Percentiles rank a stretch among this genome's conserved stretches.
Evolutionary conservation across 208 protist species (phyloP).

Genomic region (Leishmania gerbilli): DNA sequence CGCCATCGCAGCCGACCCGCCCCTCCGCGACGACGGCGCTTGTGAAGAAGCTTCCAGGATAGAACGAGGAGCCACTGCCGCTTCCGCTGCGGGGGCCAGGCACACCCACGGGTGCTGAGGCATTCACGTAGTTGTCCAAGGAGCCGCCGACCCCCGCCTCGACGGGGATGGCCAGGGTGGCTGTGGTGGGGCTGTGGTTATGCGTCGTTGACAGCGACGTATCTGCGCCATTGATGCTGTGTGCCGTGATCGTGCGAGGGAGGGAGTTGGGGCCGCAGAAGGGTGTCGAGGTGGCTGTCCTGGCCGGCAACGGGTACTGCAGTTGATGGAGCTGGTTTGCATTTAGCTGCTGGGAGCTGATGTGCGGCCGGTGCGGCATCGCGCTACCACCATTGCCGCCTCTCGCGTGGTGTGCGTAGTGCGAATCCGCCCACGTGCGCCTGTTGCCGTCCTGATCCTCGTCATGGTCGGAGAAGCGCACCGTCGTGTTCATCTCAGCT

Average conservation of each 20-base stretch:
- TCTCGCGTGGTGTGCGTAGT: not conserved
- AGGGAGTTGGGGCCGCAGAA: slow-evolving; percentile 8
- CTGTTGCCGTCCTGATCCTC: not conserved
- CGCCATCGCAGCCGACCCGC: not conserved
- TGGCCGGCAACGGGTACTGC: not conserved
- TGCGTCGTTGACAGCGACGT: slow-evolving; percentile 11
- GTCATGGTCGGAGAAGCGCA: slow-evolving; percentile 12
- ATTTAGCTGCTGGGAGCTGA: not conserved
- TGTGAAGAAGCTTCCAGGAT: slow-evolving; percentile 27
- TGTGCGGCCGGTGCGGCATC: not conserved
- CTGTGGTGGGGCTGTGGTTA: slow-evolving; percentile 5
- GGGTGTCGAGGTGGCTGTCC: slow-evolving; percentile 3
- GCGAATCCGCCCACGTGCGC: not conserved
- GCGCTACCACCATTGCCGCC: not conserved
- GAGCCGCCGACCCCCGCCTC: not conserved
- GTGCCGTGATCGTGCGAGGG: slow-evolving; percentile 7
- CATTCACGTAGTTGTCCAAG: slow-evolving; percentile 2
- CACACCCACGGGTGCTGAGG: not conserved
- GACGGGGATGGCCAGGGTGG: slow-evolving; percentile 20
- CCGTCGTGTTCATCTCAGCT: slow-evolving; percentile 2
- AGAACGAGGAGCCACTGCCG: slow-evolving; percentile 21
- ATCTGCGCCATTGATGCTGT: slow-evolving; percentile 3
- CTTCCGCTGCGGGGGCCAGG: slow-evolving; percentile 12
- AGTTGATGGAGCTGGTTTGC: not conserved
- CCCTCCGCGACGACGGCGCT: slow-evolving; percentile 1